These are phyloP conservation scores for Cryphonectria radicalis DNA, from an alignment of 2,329 filamentous ascomycete genomes.

Conservation along the genomic window DNA sequence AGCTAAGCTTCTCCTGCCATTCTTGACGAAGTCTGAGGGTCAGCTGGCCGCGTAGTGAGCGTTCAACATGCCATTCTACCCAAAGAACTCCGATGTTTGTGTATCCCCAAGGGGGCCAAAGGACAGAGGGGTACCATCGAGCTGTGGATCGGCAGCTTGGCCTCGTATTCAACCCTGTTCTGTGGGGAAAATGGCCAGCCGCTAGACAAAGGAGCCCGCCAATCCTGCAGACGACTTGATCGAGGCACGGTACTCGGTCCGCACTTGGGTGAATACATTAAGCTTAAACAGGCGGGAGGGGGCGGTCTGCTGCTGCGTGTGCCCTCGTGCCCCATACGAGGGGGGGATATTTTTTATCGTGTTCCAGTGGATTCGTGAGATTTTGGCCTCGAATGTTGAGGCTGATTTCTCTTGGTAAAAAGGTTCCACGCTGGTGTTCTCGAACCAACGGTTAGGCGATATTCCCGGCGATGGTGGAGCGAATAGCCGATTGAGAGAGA, in stretches of 20 bases:
- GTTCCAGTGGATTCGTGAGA: not conserved
- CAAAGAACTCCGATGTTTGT: not conserved
- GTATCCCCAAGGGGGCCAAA: not conserved
- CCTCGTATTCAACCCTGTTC: slow-evolving; percentile 8
- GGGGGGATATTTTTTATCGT: not conserved
- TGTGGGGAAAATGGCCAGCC: slow-evolving; percentile 10
- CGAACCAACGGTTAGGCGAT: not conserved
- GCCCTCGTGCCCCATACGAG: not conserved
- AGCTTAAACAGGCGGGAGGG: not conserved
- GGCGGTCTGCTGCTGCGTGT: not conserved
- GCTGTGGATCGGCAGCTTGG: slow-evolving; percentile 13
- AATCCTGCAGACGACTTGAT: not conserved
- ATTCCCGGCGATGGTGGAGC: not conserved
- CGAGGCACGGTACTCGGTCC: not conserved
- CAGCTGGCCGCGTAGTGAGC: slow-evolving; percentile 1
- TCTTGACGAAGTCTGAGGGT: not conserved
- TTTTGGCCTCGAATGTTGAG: not conserved
- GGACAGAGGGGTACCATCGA: not conserved
- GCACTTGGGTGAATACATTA: not conserved
- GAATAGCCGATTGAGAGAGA: not conserved
- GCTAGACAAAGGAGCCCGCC: slow-evolving; percentile 7
- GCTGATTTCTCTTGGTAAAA: not conserved
- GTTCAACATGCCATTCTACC: slow-evolving; percentile 2
- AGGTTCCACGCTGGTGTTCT: not conserved
- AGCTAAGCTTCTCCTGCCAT: not conserved